A percentile compares a stretch with the other conserved stretches of the same genome.
Conservation (phyloP, 164 flowering plant species). For the Amborella trichopoda region DNA sequence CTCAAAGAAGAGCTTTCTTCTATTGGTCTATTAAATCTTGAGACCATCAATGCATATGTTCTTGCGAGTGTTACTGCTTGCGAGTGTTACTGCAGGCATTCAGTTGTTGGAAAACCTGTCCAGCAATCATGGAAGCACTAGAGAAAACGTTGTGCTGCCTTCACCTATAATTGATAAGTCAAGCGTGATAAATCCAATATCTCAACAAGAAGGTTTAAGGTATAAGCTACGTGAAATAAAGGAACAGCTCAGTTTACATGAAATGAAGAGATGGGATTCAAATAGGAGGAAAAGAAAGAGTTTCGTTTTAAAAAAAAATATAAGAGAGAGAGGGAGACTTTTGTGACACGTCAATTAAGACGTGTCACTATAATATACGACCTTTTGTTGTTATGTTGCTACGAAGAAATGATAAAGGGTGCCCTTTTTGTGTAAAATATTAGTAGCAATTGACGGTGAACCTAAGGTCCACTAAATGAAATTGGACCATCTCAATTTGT, state of each 20-base stretch:
- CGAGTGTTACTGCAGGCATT: too few relatives aligned
- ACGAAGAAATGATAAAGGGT: too few relatives aligned
- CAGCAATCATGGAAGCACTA: constrained; percentile 6
- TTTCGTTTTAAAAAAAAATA: too few relatives aligned
- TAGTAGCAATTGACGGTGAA: too few relatives aligned
- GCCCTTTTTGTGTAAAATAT: too few relatives aligned
- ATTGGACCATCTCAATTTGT: too few relatives aligned
- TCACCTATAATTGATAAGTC: background rate
- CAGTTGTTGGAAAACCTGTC: constrained; percentile 26
- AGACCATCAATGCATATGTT: constrained; percentile 30
- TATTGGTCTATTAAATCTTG: constrained; percentile 38
- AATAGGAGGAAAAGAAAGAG: too few relatives aligned
- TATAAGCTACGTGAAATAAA: constrained; percentile 8
- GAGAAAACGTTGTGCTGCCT: constrained; percentile 1
- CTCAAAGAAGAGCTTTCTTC: constrained; percentile 43
- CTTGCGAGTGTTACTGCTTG: constrained; percentile 41
- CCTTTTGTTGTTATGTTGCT: too few relatives aligned
- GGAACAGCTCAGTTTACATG: constrained; percentile 14
- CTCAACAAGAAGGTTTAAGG: constrained; percentile 6
- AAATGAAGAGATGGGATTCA: constrained; percentile 30
- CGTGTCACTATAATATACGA: too few relatives aligned
- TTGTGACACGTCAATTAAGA: too few relatives aligned
- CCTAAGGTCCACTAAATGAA: too few relatives aligned
- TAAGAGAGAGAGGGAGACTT: too few relatives aligned
- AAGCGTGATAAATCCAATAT: constrained; percentile 4